A percentile compares a stretch with the other conserved stretches of the same genome.
phyloP scores from a whole-genome alignment of 2,329 filamentous ascomycete genomes.

The Paramyrothecium roridum region DNA sequence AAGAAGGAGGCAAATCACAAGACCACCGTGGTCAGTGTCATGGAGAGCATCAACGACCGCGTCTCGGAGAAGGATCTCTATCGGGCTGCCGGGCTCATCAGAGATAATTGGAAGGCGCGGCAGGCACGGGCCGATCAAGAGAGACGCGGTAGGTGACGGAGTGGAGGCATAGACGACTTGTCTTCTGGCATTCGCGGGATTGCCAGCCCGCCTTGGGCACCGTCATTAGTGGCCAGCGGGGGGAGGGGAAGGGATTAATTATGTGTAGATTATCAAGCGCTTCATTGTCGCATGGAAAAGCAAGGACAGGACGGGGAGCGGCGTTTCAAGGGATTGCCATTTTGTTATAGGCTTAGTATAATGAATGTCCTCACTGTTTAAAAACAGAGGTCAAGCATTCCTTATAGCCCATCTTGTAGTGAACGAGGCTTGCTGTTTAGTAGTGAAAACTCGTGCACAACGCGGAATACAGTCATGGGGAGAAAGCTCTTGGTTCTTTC shows the following conservation, averaged over 20 bases:
- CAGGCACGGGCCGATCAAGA: slow-evolving; percentile 29
- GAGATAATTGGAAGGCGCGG: slow-evolving; percentile 74
- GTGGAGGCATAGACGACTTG: too few relatives aligned
- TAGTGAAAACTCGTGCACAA: too few relatives aligned
- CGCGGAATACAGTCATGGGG: too few relatives aligned
- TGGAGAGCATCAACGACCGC: slow-evolving; percentile 83
- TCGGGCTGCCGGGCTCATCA: slow-evolving; percentile 65
- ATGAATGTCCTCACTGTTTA: too few relatives aligned
- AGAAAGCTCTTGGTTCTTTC: background rate
- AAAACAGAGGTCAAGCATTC: too few relatives aligned
- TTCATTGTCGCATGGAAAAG: background rate
- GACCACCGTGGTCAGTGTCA: slow-evolving; percentile 76
- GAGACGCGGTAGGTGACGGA: slow-evolving; percentile 9
- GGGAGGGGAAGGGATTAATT: background rate
- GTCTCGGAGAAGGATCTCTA: slow-evolving; percentile 82
- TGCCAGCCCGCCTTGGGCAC: background rate
- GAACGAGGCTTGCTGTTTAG: too few relatives aligned
- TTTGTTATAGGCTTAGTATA: background rate
- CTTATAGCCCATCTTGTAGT: too few relatives aligned
- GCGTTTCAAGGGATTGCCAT: background rate
- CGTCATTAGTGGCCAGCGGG: background rate
- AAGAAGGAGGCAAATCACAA: slow-evolving; percentile 90
- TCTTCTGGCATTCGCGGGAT: too few relatives aligned
- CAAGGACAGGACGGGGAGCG: background rate
- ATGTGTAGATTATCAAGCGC: background rate